phyloP scores from a whole-genome alignment of 345 rosid genomes.

The Moricandia arvensis region DNA sequence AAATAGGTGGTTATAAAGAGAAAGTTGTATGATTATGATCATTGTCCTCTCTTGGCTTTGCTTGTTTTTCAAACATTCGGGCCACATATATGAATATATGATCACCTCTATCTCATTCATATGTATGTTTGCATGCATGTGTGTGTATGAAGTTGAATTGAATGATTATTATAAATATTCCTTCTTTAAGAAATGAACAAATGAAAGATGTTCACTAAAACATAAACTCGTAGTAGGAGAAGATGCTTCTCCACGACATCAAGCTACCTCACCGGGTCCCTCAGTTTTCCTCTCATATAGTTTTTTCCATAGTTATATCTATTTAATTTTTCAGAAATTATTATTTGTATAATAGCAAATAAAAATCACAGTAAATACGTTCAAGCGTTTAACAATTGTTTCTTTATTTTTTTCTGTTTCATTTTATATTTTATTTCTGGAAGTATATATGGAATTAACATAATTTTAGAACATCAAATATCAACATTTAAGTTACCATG shows the following conservation, averaged over 20 bases:
- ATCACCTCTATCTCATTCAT: constrained; percentile 3
- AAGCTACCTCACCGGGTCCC: constrained; percentile 38
- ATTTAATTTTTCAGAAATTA: not conserved
- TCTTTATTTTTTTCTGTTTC: not conserved
- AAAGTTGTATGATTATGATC: constrained; percentile 47
- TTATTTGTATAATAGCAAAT: constrained; percentile 12
- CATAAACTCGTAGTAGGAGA: constrained; percentile 36
- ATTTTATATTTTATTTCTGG: not conserved
- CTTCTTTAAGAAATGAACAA: constrained; percentile 39
- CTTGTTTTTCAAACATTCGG: constrained; percentile 79
- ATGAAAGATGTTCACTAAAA: constrained; percentile 32
- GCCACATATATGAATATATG: constrained; percentile 41
- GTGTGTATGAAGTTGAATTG: constrained; percentile 34
- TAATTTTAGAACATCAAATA: not conserved
- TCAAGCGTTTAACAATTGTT: too few species aligned
- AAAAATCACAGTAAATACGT: not conserved
- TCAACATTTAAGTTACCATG: not conserved
- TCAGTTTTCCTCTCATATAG: constrained; percentile 16
- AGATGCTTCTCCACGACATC: constrained; percentile 43
- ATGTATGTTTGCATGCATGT: constrained; percentile 31
- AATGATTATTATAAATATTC: constrained; percentile 39
- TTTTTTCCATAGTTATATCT: constrained; percentile 43
- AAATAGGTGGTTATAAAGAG: constrained; percentile 60
- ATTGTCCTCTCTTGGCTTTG: constrained; percentile 39
- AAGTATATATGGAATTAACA: not conserved